Percentiles rank a stretch among this genome's conserved stretches.
Conservation (phyloP, 2,329 filamentous ascomycete species). For the Pyrenophora teres region DNA sequence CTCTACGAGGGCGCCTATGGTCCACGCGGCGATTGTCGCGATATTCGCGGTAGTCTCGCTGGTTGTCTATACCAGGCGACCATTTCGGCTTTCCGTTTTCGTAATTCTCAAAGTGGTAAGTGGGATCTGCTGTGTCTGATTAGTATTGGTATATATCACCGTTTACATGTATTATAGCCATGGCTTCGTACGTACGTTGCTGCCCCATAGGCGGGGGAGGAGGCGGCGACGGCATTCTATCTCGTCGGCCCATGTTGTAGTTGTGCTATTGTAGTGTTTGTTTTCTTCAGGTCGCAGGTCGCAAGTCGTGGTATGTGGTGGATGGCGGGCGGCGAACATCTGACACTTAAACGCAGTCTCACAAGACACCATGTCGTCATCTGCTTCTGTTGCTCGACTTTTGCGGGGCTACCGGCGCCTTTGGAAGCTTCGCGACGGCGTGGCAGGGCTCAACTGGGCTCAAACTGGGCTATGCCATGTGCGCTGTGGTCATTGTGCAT, state of each 20-base stretch:
- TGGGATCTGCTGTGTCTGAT: constrained; percentile 21
- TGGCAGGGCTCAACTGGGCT: constrained; percentile 19
- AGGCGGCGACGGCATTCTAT: constrained; percentile 23
- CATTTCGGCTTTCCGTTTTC: constrained; percentile 36
- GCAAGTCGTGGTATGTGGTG: not conserved
- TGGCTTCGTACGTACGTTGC: constrained; percentile 6
- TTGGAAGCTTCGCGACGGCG: constrained; percentile 21
- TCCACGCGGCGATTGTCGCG: constrained; percentile 27
- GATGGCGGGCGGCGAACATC: constrained; percentile 11
- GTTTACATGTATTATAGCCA: too few species aligned
- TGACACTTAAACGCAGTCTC: constrained; percentile 19
- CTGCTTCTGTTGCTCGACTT: constrained; percentile 11
- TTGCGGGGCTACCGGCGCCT: constrained; percentile 13
- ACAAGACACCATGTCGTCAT: constrained; percentile 24
- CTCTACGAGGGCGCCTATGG: constrained; percentile 22
- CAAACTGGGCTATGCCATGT: constrained; percentile 11
- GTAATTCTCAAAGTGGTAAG: constrained; percentile 36
- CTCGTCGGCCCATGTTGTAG: constrained; percentile 26
- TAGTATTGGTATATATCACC: not conserved
- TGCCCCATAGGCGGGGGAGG: constrained; percentile 24
- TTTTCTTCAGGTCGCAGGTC: not conserved
- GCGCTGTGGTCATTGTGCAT: constrained; percentile 25
- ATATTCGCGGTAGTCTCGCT: constrained; percentile 28
- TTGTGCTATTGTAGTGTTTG: not conserved
- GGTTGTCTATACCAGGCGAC: constrained; percentile 29